phyloP scores from a whole-genome alignment of 169 alveolate species.

The Eimeria falciformis region DNA sequence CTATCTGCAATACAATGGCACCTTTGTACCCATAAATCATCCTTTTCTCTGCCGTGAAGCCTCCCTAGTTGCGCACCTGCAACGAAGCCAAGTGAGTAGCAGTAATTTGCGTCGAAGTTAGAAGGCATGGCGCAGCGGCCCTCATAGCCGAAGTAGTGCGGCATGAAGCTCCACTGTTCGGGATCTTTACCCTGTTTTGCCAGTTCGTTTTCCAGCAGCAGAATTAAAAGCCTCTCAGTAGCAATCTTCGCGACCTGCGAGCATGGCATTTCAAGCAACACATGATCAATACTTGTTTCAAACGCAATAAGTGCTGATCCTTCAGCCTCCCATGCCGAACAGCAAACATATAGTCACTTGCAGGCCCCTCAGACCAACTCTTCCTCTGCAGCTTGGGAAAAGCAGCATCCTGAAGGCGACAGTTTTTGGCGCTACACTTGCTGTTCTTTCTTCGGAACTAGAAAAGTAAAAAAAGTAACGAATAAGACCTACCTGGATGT shows the following conservation, averaged over 20 bases:
- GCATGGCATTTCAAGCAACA: background rate
- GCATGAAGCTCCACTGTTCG: conserved; percentile 83
- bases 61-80: conserved; percentile 89
- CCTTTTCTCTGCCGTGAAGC: background rate
- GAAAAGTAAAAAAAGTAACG: too few relatives aligned
- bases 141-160: conserved; percentile 96
- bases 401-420: too few relatives aligned
- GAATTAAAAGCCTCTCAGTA: conserved; percentile 97
- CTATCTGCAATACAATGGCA: too few relatives aligned
- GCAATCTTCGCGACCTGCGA: conserved; percentile 97
- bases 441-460: too few relatives aligned
- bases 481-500: conserved; percentile 88
- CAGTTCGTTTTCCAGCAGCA: conserved; percentile 89
- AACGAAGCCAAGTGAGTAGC: conserved; percentile 97
- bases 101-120: conserved; percentile 98
- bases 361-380: too few relatives aligned
- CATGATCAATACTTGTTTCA: too few relatives aligned
- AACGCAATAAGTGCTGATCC: too few relatives aligned
- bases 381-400: too few relatives aligned
- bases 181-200: conserved; percentile 73
- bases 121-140: conserved; percentile 91
- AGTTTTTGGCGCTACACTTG: too few relatives aligned
- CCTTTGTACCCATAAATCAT: too few relatives aligned
- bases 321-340: background rate
- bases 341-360: background rate